Evolutionary conservation across 768 basidiomycete genomes (phyloP).

Genomic region (Rhizopogon sp.): DNA sequence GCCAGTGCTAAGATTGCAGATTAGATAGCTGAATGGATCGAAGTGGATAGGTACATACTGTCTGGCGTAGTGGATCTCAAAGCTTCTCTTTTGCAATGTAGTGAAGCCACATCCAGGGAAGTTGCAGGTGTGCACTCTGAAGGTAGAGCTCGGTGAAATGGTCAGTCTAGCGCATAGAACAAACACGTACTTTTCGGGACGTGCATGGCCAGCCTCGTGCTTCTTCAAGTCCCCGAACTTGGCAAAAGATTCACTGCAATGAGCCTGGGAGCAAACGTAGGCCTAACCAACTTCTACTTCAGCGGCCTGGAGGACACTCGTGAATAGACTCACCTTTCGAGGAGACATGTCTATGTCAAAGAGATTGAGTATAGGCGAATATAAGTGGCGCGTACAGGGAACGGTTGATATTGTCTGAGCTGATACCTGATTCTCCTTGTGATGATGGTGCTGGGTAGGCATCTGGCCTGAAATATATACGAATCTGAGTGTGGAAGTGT

Average conservation of each 20-base stretch:
- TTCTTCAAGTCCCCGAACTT: conserved; percentile 16
- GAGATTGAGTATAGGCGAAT: not conserved
- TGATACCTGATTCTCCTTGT: not conserved
- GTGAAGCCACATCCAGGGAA: conserved; percentile 9
- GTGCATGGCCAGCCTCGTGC: conserved; percentile 14
- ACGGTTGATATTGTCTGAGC: not conserved
- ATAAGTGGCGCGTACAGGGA: not conserved
- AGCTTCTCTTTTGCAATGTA: conserved; percentile 16
- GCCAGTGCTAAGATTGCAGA: conserved; percentile 13
- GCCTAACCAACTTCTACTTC: conserved; percentile 3
- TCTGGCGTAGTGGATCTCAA: conserved; percentile 13
- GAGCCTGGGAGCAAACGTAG: conserved; percentile 6
- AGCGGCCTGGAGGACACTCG: not conserved
- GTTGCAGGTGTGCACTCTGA: conserved; percentile 16
- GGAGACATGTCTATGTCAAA: not conserved
- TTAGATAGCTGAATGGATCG: too few species aligned
- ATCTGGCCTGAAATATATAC: not conserved
- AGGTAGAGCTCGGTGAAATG: conserved; percentile 1
- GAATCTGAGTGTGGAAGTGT: not conserved
- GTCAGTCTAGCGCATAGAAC: not conserved
- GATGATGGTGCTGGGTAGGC: not conserved
- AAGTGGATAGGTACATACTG: conserved; percentile 10
- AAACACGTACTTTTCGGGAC: conserved; percentile 7
- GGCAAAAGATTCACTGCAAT: conserved; percentile 12
- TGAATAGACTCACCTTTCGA: not conserved